A percentile compares a stretch with the other conserved stretches of the same genome.
Conservation (phyloP, 2,329 filamentous ascomycete genomes). For the Aureobasidium sp. region DNA sequence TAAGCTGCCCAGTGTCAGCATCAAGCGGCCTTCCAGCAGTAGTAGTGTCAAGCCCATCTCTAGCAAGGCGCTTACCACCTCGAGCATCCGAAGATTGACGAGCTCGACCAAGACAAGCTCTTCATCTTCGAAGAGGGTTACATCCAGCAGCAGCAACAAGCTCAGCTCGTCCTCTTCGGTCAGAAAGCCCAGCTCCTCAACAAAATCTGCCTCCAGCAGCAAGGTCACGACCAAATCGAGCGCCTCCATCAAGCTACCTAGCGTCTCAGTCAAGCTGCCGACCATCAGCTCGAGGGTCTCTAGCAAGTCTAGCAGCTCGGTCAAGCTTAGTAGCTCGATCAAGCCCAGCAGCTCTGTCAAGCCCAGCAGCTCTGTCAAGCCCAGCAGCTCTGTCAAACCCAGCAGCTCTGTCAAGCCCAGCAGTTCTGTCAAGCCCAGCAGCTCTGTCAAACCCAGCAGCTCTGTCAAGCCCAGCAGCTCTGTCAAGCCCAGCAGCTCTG, state of each 20-base stretch:
- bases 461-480: neutral
- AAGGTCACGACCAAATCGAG: neutral
- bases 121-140: neutral
- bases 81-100: slow-evolving; percentile 1
- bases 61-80: neutral
- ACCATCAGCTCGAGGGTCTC: neutral
- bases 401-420: neutral
- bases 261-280: neutral
- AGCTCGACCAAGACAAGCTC: neutral
- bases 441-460: neutral
- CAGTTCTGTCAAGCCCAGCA: neutral
- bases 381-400: no score
- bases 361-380: neutral
- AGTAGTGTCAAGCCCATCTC: neutral
- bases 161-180: neutral
- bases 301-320: neutral
- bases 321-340: neutral
- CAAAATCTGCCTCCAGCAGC: neutral
- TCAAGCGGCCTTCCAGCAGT: neutral
- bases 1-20: neutral
- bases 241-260: neutral
- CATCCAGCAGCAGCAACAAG: neutral
- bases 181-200: neutral
- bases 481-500: neutral
- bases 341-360: neutral